These are phyloP conservation scores for Arxiozyma heterogenica DNA, from an alignment of 1,139 yeast species.

Conservation along the genomic window DNA sequence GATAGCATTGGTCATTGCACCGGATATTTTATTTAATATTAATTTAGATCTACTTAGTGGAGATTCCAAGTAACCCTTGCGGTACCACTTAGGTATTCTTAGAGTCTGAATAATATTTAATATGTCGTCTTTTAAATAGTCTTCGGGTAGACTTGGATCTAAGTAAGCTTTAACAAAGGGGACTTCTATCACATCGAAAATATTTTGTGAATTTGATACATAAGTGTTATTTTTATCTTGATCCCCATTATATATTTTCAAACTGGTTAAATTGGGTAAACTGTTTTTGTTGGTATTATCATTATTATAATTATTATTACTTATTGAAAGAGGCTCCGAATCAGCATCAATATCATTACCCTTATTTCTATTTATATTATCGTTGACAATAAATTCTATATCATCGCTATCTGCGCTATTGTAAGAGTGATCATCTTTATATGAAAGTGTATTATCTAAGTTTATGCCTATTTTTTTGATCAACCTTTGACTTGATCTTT, in stretches of 20 bases:
- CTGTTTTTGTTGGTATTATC: neutral
- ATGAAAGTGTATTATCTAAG: neutral
- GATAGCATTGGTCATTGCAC: slow-evolving; percentile 89
- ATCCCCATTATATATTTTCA: slow-evolving; percentile 7
- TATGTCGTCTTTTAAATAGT: slow-evolving; percentile 78
- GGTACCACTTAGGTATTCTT: slow-evolving; percentile 70
- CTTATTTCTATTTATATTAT: neutral
- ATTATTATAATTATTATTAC: neutral
- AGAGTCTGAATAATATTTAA: slow-evolving; percentile 55
- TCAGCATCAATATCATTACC: neutral
- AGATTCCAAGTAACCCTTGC: slow-evolving; percentile 20
- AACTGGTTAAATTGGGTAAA: slow-evolving; percentile 6
- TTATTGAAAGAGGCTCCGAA: neutral
- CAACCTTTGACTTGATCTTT: slow-evolving; percentile 24
- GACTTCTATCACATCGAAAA: slow-evolving; percentile 23
- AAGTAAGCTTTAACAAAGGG: slow-evolving; percentile 35
- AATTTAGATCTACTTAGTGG: slow-evolving; percentile 32
- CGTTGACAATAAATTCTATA: neutral
- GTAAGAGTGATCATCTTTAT: slow-evolving; percentile 4
- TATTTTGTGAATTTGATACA: neutral
- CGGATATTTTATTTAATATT: slow-evolving; percentile 60
- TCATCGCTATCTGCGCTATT: slow-evolving; percentile 2
- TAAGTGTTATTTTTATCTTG: neutral
- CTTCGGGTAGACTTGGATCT: slow-evolving; percentile 69
- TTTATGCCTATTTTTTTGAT: slow-evolving; percentile 27